A percentile compares a stretch with the other conserved stretches of the same genome.
Evolutionary conservation across 2,329 filamentous ascomycete genomes (phyloP).

Genomic region (Ophiocordyceps australis): DNA sequence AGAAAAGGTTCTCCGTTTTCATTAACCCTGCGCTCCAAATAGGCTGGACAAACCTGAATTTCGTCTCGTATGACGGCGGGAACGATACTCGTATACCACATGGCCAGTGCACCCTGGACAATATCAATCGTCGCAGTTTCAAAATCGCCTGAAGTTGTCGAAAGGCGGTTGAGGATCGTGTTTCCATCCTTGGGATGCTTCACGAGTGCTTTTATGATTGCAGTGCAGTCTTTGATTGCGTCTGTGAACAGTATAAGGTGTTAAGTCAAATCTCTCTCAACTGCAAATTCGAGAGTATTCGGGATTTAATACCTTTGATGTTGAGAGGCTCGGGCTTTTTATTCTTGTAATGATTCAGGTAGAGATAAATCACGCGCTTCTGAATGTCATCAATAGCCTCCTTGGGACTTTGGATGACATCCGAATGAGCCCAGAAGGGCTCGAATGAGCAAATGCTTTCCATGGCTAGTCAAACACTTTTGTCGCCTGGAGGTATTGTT

Average conservation of each 20-base stretch:
- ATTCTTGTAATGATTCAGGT: slow-evolving; percentile 2
- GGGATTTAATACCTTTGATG: neutral
- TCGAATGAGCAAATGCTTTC: slow-evolving; percentile 7
- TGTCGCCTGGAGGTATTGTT: neutral
- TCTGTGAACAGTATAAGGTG: slow-evolving; percentile 2
- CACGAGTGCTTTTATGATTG: slow-evolving; percentile 3
- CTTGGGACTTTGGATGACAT: slow-evolving; percentile 3
- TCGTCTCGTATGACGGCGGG: slow-evolving; percentile 4
- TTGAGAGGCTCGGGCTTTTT: neutral
- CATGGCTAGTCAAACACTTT: slow-evolving; percentile 2
- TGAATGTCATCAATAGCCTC: slow-evolving; percentile 3
- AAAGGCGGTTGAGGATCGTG: slow-evolving; percentile 4
- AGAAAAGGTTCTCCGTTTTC: slow-evolving; percentile 1
- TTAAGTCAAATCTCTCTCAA: no score
- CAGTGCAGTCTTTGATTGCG: slow-evolving; percentile 2
- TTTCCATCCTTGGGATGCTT: slow-evolving; percentile 2
- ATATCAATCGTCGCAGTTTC: slow-evolving; percentile 2
- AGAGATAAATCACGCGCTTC: slow-evolving; percentile 3
- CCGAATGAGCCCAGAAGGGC: slow-evolving; percentile 6
- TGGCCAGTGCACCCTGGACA: slow-evolving; percentile 4
- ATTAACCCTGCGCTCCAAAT: no score
- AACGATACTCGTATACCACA: slow-evolving; percentile 6
- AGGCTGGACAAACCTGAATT: no score
- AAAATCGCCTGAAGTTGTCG: no score
- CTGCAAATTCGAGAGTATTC: no score